Evolutionary conservation across 2,329 filamentous ascomycete species (phyloP), one percentile per base, ranked within the genome.

Genomic region (Botrytis fabae): DNA sequence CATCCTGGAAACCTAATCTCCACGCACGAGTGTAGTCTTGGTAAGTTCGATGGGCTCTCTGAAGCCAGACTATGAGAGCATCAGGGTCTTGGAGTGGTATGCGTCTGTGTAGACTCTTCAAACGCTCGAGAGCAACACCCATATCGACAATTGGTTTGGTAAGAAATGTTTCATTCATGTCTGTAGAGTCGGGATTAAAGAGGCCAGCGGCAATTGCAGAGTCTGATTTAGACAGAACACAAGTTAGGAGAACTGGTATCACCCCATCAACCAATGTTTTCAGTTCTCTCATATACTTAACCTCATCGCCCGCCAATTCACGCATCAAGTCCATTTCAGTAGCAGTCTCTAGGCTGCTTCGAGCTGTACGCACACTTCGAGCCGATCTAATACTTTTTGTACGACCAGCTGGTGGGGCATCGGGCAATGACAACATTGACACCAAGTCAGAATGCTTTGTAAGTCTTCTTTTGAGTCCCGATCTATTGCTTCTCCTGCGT

Each of bases 401-500:
- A 73, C 91, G 87, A 66, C 87, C 86, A 48, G 88, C 83, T 40
- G 84, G 83, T 51, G 82, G 82, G 72, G 89, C 84, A 74, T 90
- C 86, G 0, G 91, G 90, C 73, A 93, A 83, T 0, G 95, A 98
- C 14, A 99, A 85, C 4, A 97, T 94, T 0, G 96, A 98, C 57
- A 99, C 93, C 38, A 99, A 86, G 81, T 99, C 96, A 25, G 94
- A 94, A 82, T 98, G 95, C 74, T 93, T 97, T 6, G 95, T 97
- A 57, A 97, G 86, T 74, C 92, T 90, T 75, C 93, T 84, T 81
- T 79, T 83, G 80, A 81, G 81, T 80, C 76, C 81, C 82, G 80
- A 82, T 74, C 59, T 77, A 28, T 75, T 75, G 38, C 74, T 78
- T 54, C 70, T 75, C 22, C 75, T 77, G 16, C 82, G 75, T n/a